phyloP scores from a whole-genome alignment of 2,329 filamentous ascomycete genomes.

The Neopestalotiopsis sp. region DNA sequence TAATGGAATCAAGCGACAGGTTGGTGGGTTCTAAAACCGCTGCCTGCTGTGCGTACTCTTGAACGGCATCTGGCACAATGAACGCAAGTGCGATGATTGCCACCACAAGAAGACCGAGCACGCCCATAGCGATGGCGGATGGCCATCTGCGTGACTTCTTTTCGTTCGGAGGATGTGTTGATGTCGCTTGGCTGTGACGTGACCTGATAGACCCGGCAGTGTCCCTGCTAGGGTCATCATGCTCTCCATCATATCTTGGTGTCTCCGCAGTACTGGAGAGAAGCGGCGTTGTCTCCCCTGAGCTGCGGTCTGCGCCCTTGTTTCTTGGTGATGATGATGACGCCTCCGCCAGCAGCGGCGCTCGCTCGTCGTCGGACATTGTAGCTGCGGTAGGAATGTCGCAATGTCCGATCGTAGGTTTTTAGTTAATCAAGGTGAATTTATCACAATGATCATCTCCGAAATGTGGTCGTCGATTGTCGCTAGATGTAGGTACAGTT shows the following conservation, averaged over 20 bases:
- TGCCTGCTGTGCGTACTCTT: conserved; percentile 86
- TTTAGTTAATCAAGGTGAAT: not conserved
- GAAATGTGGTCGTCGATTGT: not conserved
- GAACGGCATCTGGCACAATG: conserved; percentile 77
- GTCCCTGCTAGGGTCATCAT: conserved; percentile 32
- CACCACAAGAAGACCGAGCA: conserved; percentile 68
- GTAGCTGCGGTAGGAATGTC: conserved; percentile 2
- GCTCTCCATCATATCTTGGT: conserved; percentile 46
- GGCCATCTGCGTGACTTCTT: conserved; percentile 69
- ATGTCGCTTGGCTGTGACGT: conserved; percentile 29
- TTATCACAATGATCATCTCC: not conserved
- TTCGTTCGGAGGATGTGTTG: conserved; percentile 39
- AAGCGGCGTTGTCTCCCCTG: conserved; percentile 58
- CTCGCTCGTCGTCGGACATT: conserved; percentile 53
- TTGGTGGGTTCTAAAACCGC: conserved; percentile 82
- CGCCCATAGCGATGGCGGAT: conserved; percentile 73
- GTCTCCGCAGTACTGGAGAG: conserved; percentile 45
- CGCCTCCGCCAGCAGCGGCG: conserved; percentile 49
- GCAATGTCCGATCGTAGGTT: not conserved
- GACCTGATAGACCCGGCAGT: conserved; percentile 39
- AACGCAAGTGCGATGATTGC: conserved; percentile 80
- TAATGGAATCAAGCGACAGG: conserved; percentile 86
- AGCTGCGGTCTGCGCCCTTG: conserved; percentile 29
- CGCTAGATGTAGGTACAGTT: not conserved
- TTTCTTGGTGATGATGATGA: conserved; percentile 28